These are phyloP conservation scores for Mortierella sp. DNA, from an alignment of 371 early-diverging fungal species.

Conservation along the genomic window DNA sequence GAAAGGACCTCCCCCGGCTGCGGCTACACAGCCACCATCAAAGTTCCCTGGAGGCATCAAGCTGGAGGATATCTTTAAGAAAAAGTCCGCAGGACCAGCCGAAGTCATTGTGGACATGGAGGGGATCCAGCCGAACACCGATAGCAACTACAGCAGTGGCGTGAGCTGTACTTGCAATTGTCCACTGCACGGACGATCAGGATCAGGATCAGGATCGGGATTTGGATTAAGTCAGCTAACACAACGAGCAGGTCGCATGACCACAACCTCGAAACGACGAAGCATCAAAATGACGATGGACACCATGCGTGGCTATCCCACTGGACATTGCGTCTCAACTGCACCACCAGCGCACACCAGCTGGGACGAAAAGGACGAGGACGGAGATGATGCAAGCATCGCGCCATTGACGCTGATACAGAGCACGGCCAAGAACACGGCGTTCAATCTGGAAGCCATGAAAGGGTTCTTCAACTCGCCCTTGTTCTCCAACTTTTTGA, in stretches of 20 bases:
- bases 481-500: constrained; percentile 48
- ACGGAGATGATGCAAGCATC: neutral
- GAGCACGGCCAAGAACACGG: constrained; percentile 33
- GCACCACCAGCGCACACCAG: constrained; percentile 33
- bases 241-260: no score
- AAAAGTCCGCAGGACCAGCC: constrained; percentile 9
- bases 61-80: constrained; percentile 41
- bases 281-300: constrained; percentile 27
- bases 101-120: neutral
- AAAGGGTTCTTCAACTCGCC: constrained; percentile 48
- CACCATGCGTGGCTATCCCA: constrained; percentile 35
- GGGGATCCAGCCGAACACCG: neutral
- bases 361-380: constrained; percentile 51
- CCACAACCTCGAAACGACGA: constrained; percentile 23
- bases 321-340: constrained; percentile 35
- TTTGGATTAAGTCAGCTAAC: no score
- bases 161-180: constrained; percentile 28
- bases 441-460: constrained; percentile 44
- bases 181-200: constrained; percentile 14
- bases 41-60: constrained; percentile 5
- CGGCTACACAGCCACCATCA: no score
- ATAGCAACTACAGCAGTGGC: neutral
- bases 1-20: no score
- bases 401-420: constrained; percentile 7
- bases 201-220: neutral